A percentile compares a stretch with the other conserved stretches of the same genome.
These are phyloP conservation scores for Stereocaulon alpinum DNA, from an alignment of 495 filamentous ascomycete species.

Conservation along the genomic window DNA sequence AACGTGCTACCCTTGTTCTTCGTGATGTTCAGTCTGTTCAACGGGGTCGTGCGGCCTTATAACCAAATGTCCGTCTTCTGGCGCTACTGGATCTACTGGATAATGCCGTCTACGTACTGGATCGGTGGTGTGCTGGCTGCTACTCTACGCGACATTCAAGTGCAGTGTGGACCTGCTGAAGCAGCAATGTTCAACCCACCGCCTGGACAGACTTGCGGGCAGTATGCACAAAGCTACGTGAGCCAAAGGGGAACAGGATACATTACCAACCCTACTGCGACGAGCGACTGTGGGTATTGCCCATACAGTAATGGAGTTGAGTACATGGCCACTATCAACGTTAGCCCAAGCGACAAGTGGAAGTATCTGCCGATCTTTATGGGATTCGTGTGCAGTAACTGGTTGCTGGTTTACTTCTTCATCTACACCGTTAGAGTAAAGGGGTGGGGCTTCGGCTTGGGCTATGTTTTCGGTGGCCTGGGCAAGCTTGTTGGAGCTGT, in stretches of 20 bases:
- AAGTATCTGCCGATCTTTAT: conserved; percentile 69
- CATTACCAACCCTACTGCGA: conserved; percentile 47
- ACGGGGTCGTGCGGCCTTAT: conserved; percentile 61
- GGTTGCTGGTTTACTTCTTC: conserved; percentile 74
- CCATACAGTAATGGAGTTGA: conserved; percentile 53
- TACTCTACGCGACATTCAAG: conserved; percentile 42
- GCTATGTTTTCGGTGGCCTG: conserved; percentile 41
- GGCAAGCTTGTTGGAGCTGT: conserved; percentile 38
- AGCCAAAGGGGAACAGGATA: conserved; percentile 41
- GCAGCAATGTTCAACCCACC: conserved; percentile 58
- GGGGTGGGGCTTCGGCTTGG: conserved; percentile 64
- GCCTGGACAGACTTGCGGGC: conserved; percentile 47
- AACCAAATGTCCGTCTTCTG: conserved; percentile 56
- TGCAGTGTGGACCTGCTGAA: conserved; percentile 50
- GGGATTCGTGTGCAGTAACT: conserved; percentile 67
- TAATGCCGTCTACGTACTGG: conserved; percentile 62
- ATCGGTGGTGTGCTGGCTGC: conserved; percentile 62
- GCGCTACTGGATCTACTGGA: conserved; percentile 70
- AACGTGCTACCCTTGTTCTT: conserved; percentile 73
- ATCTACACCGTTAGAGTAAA: conserved; percentile 66
- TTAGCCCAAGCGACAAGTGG: conserved; percentile 58
- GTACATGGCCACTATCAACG: conserved; percentile 59
- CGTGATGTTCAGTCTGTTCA: conserved; percentile 65
- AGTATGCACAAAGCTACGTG: conserved; percentile 51
- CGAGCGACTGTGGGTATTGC: conserved; percentile 62